Evolutionary conservation across 768 basidiomycete genomes (phyloP).

Genomic region (Epithele typhae): DNA sequence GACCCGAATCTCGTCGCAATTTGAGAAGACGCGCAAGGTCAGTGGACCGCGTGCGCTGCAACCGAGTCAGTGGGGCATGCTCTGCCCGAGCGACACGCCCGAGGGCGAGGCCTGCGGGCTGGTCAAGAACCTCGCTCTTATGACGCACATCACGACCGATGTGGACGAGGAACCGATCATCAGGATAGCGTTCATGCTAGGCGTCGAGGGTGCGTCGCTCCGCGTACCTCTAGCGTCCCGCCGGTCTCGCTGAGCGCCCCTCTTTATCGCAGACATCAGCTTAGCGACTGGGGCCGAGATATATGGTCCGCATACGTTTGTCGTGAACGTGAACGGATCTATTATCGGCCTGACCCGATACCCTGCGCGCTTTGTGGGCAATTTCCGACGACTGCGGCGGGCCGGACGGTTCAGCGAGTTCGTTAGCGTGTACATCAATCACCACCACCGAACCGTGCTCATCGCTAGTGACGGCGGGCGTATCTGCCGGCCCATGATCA

Average conservation of each 20-base stretch:
- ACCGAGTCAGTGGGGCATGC: constrained; percentile 98
- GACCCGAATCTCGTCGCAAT: constrained; percentile 98
- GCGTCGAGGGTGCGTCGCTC: constrained; percentile 76
- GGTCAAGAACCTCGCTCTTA: constrained; percentile 96
- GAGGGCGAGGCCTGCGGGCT: constrained; percentile 99
- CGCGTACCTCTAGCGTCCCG: background rate
- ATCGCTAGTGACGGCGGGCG: constrained; percentile 97
- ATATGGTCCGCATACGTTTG: constrained; percentile 87
- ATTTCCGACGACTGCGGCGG: constrained; percentile 89
- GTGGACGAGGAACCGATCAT: constrained; percentile 95
- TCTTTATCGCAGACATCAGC: constrained; percentile 63
- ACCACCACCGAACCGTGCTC: constrained; percentile 91
- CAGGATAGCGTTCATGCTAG: constrained; percentile 88
- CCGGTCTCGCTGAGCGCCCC: constrained; percentile 4
- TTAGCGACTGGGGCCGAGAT: constrained; percentile 93
- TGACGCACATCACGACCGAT: constrained; percentile 99
- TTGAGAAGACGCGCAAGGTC: constrained; percentile 98
- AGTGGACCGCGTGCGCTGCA: constrained; percentile 96
- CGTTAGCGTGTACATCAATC: constrained; percentile 93
- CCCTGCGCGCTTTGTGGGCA: constrained; percentile 79
- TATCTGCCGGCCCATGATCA: constrained; percentile 96
- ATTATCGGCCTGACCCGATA: constrained; percentile 91
- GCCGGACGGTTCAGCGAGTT: constrained; percentile 94
- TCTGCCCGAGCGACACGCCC: constrained; percentile 97
- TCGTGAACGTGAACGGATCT: constrained; percentile 95